These are phyloP conservation scores for Coriolopsis trogii DNA, from an alignment of 1,284 basidiomycete genomes.

Conservation along the genomic window DNA sequence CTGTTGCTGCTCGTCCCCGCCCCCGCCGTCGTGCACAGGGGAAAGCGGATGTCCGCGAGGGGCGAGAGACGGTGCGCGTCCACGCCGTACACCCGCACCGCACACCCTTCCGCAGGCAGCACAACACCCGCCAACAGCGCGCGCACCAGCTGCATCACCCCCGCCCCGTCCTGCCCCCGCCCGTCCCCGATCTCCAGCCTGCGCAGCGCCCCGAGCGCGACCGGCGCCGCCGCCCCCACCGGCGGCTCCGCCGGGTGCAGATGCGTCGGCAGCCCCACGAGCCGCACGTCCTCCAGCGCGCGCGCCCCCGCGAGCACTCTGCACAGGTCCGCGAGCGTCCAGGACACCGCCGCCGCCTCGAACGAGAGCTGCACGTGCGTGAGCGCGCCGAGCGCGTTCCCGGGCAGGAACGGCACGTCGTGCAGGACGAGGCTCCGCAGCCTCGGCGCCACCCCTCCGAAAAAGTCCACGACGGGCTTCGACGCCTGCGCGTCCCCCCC, in stretches of 20 bases:
- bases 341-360: constrained; percentile 1
- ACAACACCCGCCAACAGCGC: constrained; percentile 7
- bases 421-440: constrained; percentile 13
- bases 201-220: constrained; percentile 4
- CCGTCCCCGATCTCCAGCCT: constrained; percentile 12
- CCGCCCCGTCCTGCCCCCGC: constrained; percentile 4
- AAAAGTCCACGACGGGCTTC: constrained; percentile 5
- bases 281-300: neutral
- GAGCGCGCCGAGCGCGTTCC: constrained; percentile 9
- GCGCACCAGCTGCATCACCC: constrained; percentile 6
- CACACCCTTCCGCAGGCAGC: constrained; percentile 5
- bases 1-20: neutral
- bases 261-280: constrained; percentile 14
- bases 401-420: constrained; percentile 18
- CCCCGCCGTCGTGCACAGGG: too few relatives aligned
- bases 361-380: constrained; percentile 7
- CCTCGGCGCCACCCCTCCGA: constrained; percentile 10
- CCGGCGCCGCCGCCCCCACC: neutral
- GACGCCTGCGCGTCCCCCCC: too few relatives aligned
- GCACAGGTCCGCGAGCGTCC: constrained; percentile 10
- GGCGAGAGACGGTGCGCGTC: neutral
- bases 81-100: constrained; percentile 11
- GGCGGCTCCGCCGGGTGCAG: constrained; percentile 2
- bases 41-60: constrained; percentile 1
- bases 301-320: constrained; percentile 4